These are phyloP conservation scores for Phytophthora hibernalis DNA, from an alignment of 352 stramenopile species.

Conservation along the genomic window DNA sequence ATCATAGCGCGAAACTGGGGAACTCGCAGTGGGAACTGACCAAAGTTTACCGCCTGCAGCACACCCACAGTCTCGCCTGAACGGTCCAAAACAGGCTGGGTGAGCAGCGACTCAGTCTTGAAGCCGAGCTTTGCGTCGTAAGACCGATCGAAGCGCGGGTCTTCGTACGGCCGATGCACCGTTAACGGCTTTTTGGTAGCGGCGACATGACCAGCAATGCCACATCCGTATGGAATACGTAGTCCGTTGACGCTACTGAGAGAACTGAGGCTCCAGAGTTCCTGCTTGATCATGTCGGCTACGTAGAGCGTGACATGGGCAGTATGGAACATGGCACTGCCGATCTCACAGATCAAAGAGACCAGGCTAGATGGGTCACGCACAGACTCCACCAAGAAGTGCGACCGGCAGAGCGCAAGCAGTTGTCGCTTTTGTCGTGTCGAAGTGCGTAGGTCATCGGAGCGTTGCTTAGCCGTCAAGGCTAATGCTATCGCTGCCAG, in stretches of 20 bases:
- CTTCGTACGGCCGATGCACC: constrained; percentile 77
- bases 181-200: constrained; percentile 64
- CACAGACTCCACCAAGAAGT: constrained; percentile 72
- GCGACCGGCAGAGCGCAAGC: constrained; percentile 66
- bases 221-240: constrained; percentile 73
- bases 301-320: constrained; percentile 76
- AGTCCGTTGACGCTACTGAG: constrained; percentile 77
- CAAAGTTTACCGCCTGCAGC: constrained; percentile 69
- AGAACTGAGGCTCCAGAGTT: constrained; percentile 79
- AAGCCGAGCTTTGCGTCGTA: constrained; percentile 87
- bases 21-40: constrained; percentile 55
- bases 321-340: constrained; percentile 74
- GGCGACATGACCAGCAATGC: constrained; percentile 80
- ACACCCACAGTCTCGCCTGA: constrained; percentile 75
- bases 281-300: constrained; percentile 74
- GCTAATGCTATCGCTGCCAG: constrained; percentile 52
- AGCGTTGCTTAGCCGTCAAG: constrained; percentile 58
- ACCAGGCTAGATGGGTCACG: constrained; percentile 76
- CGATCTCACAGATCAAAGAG: constrained; percentile 77
- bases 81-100: constrained; percentile 73
- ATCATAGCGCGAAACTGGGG: constrained; percentile 66
- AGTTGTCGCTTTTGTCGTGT: constrained; percentile 75
- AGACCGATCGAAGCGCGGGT: constrained; percentile 79
- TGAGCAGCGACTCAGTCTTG: constrained; percentile 81
- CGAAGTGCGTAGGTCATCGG: constrained; percentile 64